Evolutionary conservation across 1,284 basidiomycete species (phyloP).

Genomic region (Leccinum subrobustum): DNA sequence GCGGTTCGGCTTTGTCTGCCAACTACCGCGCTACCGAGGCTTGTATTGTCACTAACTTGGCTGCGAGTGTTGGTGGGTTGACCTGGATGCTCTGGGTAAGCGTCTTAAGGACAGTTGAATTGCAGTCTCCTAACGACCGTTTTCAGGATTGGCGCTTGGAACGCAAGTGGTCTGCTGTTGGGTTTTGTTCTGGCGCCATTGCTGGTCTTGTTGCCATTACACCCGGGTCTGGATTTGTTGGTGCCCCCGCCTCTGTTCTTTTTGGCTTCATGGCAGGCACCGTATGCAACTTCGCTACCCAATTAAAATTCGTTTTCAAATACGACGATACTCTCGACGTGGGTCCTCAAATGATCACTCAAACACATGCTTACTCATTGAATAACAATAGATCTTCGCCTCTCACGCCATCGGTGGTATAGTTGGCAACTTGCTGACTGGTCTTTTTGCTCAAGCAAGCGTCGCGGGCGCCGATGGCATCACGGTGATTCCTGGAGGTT

Average conservation of each 20-base stretch:
- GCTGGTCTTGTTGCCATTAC: conserved; percentile 91
- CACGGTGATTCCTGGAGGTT: conserved; percentile 77
- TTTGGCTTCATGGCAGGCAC: conserved; percentile 87
- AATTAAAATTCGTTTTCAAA: conserved; percentile 79
- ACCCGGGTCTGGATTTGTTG: conserved; percentile 88
- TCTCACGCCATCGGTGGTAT: conserved; percentile 89
- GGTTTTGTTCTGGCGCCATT: conserved; percentile 95
- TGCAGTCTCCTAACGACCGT: background rate
- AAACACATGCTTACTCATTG: conserved; percentile 1
- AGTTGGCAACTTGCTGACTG: conserved; percentile 85
- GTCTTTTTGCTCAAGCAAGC: conserved; percentile 84
- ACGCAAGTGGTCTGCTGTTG: conserved; percentile 90
- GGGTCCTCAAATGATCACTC: background rate
- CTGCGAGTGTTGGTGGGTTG: conserved; percentile 82
- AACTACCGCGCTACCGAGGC: conserved; percentile 89
- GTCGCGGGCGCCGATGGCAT: conserved; percentile 85
- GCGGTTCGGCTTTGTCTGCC: conserved; percentile 80
- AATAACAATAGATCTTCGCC: conserved; percentile 69
- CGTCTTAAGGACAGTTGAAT: background rate
- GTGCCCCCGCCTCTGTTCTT: conserved; percentile 78
- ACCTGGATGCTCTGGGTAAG: conserved; percentile 90
- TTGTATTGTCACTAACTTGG: conserved; percentile 91
- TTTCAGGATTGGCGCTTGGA: conserved; percentile 85
- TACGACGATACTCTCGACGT: conserved; percentile 86
- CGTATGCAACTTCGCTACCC: conserved; percentile 91